Evolutionary conservation across 768 basidiomycete species (phyloP).

Genomic region (Lactifluus piperatus): DNA sequence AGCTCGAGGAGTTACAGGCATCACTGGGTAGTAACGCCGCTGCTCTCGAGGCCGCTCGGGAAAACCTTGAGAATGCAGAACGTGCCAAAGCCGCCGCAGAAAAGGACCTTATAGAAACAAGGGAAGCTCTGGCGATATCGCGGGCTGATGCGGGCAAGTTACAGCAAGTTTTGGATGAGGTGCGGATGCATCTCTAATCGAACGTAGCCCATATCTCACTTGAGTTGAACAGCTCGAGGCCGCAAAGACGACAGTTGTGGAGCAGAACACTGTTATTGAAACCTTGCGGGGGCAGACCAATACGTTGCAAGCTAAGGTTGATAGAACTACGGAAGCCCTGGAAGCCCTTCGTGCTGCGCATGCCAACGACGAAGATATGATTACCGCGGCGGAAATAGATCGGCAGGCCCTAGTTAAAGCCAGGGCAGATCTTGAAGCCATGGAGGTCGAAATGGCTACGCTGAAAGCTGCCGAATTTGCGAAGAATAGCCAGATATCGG

Average conservation of each 20-base stretch:
- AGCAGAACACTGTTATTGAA: conserved; percentile 40
- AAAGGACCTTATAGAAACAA: conserved; percentile 37
- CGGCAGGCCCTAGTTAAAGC: conserved; percentile 57
- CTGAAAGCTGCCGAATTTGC: conserved; percentile 44
- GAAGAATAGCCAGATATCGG: conserved; percentile 71
- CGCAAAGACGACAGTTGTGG: conserved; percentile 33
- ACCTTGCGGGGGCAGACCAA: conserved; percentile 43
- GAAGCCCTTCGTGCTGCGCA: conserved; percentile 41
- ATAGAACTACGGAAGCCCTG: conserved; percentile 43
- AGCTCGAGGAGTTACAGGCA: conserved; percentile 40
- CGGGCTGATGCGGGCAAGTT: conserved; percentile 29
- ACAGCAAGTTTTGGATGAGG: conserved; percentile 41
- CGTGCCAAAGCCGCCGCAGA: conserved; percentile 42
- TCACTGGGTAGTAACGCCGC: conserved; percentile 40
- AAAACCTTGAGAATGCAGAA: conserved; percentile 39
- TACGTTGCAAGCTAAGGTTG: conserved; percentile 42
- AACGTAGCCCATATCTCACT: background rate
- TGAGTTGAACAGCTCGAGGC: conserved; percentile 39
- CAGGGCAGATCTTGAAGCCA: conserved; percentile 49
- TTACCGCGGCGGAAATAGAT: conserved; percentile 47
- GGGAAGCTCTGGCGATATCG: conserved; percentile 33
- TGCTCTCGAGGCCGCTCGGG: conserved; percentile 41
- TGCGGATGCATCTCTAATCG: conserved; percentile 27
- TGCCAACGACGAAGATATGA: conserved; percentile 35
- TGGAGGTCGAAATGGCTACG: conserved; percentile 42